A percentile compares a stretch with the other conserved stretches of the same genome.
These are phyloP conservation scores for Hibiscus tridactylites DNA, from an alignment of 345 rosid genomes.

Conservation along the genomic window DNA sequence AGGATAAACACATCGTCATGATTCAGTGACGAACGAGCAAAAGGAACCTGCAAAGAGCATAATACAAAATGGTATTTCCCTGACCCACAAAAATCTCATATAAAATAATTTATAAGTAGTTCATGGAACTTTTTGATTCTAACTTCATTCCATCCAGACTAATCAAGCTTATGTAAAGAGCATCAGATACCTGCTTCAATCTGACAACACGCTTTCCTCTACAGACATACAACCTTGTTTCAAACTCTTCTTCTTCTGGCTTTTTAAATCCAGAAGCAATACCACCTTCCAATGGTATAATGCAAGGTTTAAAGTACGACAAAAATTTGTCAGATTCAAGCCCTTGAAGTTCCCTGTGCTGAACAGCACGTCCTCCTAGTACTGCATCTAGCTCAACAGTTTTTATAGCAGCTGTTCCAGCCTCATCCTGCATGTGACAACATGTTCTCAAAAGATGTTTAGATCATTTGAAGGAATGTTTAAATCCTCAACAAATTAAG, in stretches of 20 bases:
- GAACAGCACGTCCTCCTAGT: neutral
- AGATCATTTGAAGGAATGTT: slow-evolving; percentile 7
- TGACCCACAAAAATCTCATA: slow-evolving; percentile 8
- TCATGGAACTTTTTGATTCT: neutral
- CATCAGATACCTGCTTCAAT: neutral
- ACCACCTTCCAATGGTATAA: neutral
- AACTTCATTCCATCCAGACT: no score
- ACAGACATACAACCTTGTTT: neutral
- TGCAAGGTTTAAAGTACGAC: neutral
- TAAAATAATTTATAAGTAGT: neutral
- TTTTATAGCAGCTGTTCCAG: slow-evolving; percentile 60
- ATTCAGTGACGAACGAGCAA: neutral
- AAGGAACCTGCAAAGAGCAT: neutral
- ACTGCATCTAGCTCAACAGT: neutral
- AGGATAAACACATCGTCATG: neutral
- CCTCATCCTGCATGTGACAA: slow-evolving; percentile 62
- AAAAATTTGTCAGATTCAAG: neutral
- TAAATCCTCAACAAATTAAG: slow-evolving; percentile 5
- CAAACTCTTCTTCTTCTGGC: neutral
- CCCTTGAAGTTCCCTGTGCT: neutral
- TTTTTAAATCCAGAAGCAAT: neutral
- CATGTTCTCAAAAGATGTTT: slow-evolving; percentile 6
- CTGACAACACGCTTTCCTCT: neutral
- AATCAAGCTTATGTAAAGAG: no score
- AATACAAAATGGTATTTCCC: neutral